Evolutionary conservation across 768 basidiomycete species (phyloP).

Genomic region (Trametes elegans): DNA sequence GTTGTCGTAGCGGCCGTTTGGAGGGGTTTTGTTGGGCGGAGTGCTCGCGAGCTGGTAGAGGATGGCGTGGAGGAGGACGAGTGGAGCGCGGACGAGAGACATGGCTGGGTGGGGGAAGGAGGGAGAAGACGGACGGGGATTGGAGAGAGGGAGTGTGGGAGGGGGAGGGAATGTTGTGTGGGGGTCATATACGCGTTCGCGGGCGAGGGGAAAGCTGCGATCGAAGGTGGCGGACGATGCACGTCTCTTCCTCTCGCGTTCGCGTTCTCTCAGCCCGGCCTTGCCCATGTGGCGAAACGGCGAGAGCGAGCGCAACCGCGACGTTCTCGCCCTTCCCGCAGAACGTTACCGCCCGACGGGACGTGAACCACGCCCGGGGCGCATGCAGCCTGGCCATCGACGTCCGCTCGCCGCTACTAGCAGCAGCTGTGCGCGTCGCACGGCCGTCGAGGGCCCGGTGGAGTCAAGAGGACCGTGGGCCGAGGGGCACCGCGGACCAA

Average conservation of each 20-base stretch:
- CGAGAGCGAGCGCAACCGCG: no score
- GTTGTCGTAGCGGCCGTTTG: conserved; percentile 51
- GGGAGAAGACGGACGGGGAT: background rate
- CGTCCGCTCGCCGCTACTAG: no score
- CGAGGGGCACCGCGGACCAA: conserved; percentile 3
- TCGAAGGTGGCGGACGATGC: no score
- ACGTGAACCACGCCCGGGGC: no score
- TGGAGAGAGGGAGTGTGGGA: background rate
- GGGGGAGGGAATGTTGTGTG: background rate
- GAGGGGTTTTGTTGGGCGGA: conserved; percentile 54
- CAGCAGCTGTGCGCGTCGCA: background rate
- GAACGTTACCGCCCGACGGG: no score
- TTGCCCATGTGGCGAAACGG: no score
- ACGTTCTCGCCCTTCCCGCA: no score
- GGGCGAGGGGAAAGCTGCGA: background rate
- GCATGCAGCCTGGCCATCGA: no score
- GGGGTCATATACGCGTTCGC: background rate
- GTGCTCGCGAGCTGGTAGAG: conserved; percentile 52
- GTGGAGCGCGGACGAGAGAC: conserved; percentile 46
- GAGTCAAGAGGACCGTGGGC: background rate
- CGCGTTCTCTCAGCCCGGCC: no score
- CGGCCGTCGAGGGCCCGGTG: background rate
- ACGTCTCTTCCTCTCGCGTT: no score
- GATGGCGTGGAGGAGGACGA: conserved; percentile 48
- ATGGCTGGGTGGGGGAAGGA: conserved; percentile 29